These are phyloP conservation scores for Panicum hallii DNA, from an alignment of 202 grass and related monocot genomes.

Conservation along the genomic window DNA sequence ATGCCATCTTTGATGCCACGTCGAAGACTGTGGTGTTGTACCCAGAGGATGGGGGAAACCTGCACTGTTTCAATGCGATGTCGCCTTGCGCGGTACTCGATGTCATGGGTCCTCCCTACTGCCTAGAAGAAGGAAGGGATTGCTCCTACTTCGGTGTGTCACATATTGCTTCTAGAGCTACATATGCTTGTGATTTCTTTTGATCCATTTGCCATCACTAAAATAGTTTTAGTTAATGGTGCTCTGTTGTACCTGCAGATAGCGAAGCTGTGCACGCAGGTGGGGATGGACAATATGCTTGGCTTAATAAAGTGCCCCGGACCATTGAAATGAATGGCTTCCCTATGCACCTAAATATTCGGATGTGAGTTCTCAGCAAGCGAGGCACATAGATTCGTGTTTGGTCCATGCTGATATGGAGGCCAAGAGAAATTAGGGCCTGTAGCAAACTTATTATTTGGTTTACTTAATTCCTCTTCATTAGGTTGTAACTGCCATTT, in stretches of 20 bases:
- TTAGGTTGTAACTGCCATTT: not conserved
- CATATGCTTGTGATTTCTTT: not conserved
- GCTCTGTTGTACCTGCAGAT: slow-evolving; percentile 30
- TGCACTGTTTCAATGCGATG: slow-evolving; percentile 68
- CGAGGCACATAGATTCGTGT: not conserved
- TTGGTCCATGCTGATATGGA: not conserved
- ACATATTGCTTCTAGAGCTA: not conserved
- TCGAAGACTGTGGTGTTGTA: slow-evolving; percentile 60
- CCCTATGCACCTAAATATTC: not conserved
- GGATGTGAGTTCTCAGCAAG: not conserved
- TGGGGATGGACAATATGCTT: slow-evolving; percentile 43
- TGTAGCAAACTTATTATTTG: not conserved
- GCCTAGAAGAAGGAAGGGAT: slow-evolving; percentile 47
- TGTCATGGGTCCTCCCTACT: slow-evolving; percentile 75
- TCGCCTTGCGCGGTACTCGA: slow-evolving; percentile 68
- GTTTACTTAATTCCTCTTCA: not conserved
- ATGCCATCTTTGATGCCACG: slow-evolving; percentile 46
- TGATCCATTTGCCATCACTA: not conserved
- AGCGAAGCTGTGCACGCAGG: not conserved
- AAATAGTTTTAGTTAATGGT: slow-evolving; percentile 5
- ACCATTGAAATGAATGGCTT: slow-evolving; percentile 25
- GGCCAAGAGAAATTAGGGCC: not conserved
- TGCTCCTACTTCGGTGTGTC: slow-evolving; percentile 64
- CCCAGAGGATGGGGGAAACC: slow-evolving; percentile 67
- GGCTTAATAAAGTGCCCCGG: slow-evolving; percentile 44